Percentiles rank a stretch among this genome's conserved stretches.
Evolutionary conservation across 2,329 filamentous ascomycete species (phyloP).

Genomic region (Zelopaecilomyces penicillatus): DNA sequence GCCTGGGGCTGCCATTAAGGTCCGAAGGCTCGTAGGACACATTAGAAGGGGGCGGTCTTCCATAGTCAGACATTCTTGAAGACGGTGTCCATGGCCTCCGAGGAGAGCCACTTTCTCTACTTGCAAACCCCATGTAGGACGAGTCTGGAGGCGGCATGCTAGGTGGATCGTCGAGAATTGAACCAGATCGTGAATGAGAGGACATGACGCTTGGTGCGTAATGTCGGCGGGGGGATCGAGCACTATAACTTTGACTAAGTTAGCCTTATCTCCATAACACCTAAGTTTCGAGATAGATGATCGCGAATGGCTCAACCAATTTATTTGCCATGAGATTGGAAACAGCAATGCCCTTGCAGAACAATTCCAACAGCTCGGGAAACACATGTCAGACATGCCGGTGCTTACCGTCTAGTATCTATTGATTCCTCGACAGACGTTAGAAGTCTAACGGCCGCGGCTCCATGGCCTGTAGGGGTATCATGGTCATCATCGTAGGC

Average conservation of each 20-base stretch:
- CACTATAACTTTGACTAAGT: constrained; percentile 25
- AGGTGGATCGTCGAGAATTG: constrained; percentile 47
- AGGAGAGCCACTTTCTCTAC: constrained; percentile 37
- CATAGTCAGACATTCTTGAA: constrained; percentile 49
- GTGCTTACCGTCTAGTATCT: neutral
- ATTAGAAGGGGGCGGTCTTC: constrained; percentile 61
- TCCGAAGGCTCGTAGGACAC: constrained; percentile 78
- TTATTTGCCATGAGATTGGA: no score
- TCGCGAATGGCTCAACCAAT: no score
- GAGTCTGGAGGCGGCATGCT: constrained; percentile 55
- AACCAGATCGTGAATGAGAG: constrained; percentile 35
- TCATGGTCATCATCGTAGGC: constrained; percentile 48
- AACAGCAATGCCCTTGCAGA: no score
- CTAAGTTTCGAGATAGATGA: no score
- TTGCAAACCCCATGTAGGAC: constrained; percentile 51
- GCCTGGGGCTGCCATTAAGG: constrained; percentile 80
- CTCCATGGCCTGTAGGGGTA: constrained; percentile 38
- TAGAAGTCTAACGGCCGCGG: constrained; percentile 50
- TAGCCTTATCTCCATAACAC: no score
- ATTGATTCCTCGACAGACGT: constrained; percentile 53
- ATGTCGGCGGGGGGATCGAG: constrained; percentile 30
- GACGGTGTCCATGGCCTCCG: constrained; percentile 53
- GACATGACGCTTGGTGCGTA: constrained; percentile 48
- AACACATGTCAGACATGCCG: no score
- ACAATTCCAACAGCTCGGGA: no score